Percentiles rank a stretch among this genome's conserved stretches.
Evolutionary conservation across 2,329 filamentous ascomycete genomes (phyloP).

Genomic region (Aspergillus pseudoterreus): DNA sequence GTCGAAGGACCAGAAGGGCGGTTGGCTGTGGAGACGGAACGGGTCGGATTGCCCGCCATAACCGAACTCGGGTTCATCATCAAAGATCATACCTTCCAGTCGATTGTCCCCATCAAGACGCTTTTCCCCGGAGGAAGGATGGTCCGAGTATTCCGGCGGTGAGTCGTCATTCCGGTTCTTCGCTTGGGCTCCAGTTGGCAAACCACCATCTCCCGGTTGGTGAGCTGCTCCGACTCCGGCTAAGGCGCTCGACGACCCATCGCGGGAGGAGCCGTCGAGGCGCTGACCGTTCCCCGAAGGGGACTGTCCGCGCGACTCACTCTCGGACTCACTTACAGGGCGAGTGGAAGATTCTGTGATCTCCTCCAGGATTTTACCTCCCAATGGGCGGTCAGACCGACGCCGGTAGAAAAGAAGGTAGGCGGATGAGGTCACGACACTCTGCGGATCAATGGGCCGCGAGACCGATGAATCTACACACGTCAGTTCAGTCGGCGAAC

Average conservation of each 20-base stretch:
- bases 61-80: conserved; percentile 29
- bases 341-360: conserved; percentile 63
- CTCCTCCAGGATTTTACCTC: conserved; percentile 69
- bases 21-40: conserved; percentile 19
- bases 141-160: conserved; percentile 30
- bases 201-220: conserved; percentile 62
- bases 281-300: conserved; percentile 78
- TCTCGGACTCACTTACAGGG: conserved; percentile 46
- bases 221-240: conserved; percentile 71
- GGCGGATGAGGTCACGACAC: conserved; percentile 70
- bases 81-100: conserved; percentile 33
- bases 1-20: conserved; percentile 38
- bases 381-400: conserved; percentile 71
- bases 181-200: conserved; percentile 39
- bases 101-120: conserved; percentile 18
- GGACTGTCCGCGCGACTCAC: conserved; percentile 43
- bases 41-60: conserved; percentile 19
- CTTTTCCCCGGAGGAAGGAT: conserved; percentile 20
- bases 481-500: conserved; percentile 37
- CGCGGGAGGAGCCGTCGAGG: conserved; percentile 82
- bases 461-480: conserved; percentile 69
- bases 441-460: conserved; percentile 55
- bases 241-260: conserved; percentile 88
- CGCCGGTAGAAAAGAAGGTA: conserved; percentile 96
- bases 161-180: conserved; percentile 29